These are phyloP conservation scores for Leccinum subspadiceum DNA, from an alignment of 1,284 basidiomycete species.

Conservation along the genomic window DNA sequence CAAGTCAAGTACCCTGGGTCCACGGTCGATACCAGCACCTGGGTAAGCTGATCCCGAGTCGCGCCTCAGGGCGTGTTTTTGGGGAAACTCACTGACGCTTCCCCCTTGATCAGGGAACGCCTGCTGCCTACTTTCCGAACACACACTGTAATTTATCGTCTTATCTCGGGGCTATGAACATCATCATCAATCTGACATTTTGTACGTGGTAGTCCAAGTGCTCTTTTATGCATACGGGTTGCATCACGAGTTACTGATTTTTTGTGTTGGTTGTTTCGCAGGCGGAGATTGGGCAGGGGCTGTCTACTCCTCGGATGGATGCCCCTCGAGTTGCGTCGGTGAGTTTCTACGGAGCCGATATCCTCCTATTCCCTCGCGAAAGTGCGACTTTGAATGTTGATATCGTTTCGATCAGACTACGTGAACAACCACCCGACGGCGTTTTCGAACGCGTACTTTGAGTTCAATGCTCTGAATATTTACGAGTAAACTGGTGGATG, in stretches of 20 bases:
- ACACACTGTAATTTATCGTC: conserved; percentile 18
- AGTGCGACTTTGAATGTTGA: not conserved
- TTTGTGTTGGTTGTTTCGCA: conserved; percentile 6
- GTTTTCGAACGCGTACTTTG: conserved; percentile 25
- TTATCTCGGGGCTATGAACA: conserved; percentile 24
- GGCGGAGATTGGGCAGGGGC: conserved; percentile 45
- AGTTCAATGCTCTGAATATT: conserved; percentile 28
- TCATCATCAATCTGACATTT: conserved; percentile 26
- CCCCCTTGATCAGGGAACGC: conserved; percentile 16
- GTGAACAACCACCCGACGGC: conserved; percentile 16
- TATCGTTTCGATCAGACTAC: conserved; percentile 9
- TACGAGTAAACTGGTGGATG: conserved; percentile 13
- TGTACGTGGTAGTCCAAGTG: conserved; percentile 19
- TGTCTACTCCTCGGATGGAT: conserved; percentile 31
- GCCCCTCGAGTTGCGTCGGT: conserved; percentile 35
- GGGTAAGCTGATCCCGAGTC: conserved; percentile 15
- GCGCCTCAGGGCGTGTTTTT: too few relatives aligned
- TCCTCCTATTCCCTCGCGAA: not conserved
- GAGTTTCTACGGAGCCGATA: conserved; percentile 12
- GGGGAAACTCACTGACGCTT: not conserved
- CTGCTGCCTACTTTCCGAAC: conserved; percentile 21
- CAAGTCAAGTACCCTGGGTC: conserved; percentile 13
- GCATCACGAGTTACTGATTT: not conserved
- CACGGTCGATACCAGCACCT: conserved; percentile 21
- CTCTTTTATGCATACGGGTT: not conserved